These are phyloP conservation scores for Saussurea involucrata DNA, from an alignment of 129 eudicot genomes.

Conservation along the genomic window DNA sequence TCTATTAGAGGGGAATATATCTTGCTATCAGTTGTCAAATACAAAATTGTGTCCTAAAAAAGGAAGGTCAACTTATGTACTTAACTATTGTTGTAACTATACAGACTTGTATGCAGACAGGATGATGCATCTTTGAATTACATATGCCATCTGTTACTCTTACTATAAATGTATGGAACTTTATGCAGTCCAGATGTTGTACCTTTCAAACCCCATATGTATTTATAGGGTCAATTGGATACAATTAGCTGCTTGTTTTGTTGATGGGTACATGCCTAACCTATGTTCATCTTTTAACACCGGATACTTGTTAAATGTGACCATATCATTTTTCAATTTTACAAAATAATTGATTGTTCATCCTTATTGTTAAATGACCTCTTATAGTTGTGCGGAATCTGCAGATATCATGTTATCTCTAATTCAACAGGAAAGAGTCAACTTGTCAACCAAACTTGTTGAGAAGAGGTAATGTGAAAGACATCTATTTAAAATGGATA, in stretches of 20 bases:
- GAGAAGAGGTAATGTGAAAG: slow-evolving; percentile 55
- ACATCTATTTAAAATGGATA: slow-evolving; percentile 11
- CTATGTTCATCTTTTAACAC: neutral
- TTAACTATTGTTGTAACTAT: neutral
- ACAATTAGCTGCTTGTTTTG: neutral
- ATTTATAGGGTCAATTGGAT: neutral
- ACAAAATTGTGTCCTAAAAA: neutral
- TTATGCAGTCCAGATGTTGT: neutral
- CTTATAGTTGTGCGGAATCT: neutral
- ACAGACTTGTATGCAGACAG: neutral
- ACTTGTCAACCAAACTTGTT: slow-evolving; percentile 51
- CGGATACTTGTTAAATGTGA: too few species aligned
- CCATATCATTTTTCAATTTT: too few species aligned
- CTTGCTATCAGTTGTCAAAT: neutral
- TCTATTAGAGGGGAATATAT: neutral
- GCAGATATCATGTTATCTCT: neutral
- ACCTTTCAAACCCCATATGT: neutral
- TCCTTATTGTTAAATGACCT: neutral
- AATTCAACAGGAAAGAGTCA: slow-evolving; percentile 65
- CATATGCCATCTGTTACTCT: neutral
- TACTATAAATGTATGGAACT: neutral
- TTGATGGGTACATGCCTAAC: neutral
- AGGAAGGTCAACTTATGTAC: neutral
- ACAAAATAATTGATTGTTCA: too few species aligned
- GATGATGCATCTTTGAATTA: neutral